These are phyloP conservation scores for Leccinum longicurvipes DNA, from an alignment of 768 basidiomycete genomes.

Conservation along the genomic window DNA sequence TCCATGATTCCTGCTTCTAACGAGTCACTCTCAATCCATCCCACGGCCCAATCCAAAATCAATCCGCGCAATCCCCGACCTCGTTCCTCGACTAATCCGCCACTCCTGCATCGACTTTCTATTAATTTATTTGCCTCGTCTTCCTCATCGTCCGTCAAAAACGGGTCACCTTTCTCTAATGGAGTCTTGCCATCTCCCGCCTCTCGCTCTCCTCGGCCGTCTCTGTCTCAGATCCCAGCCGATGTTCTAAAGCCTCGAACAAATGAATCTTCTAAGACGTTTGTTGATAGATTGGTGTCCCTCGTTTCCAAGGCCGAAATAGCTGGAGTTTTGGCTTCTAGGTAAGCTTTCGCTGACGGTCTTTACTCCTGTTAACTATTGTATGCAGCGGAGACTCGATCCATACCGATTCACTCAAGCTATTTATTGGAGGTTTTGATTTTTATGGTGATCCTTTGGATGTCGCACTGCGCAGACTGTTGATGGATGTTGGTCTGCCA, in stretches of 20 bases:
- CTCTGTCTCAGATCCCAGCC: slow-evolving; percentile 41
- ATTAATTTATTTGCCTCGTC: slow-evolving; percentile 57
- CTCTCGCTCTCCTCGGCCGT: slow-evolving; percentile 43
- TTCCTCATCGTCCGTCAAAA: slow-evolving; percentile 32
- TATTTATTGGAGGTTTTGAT: slow-evolving; percentile 74
- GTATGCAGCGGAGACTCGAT: slow-evolving; percentile 63
- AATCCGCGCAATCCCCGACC: slow-evolving; percentile 39
- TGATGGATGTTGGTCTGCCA: slow-evolving; percentile 91
- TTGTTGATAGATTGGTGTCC: slow-evolving; percentile 60
- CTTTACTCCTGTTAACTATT: slow-evolving; percentile 7
- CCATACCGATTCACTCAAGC: slow-evolving; percentile 61
- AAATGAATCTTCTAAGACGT: slow-evolving; percentile 68
- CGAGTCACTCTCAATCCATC: slow-evolving; percentile 1
- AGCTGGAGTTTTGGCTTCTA: slow-evolving; percentile 75
- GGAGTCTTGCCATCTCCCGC: slow-evolving; percentile 20
- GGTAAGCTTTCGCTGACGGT: slow-evolving; percentile 43
- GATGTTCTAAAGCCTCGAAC: slow-evolving; percentile 52
- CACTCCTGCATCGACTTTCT: slow-evolving; percentile 67
- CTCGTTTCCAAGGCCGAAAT: slow-evolving; percentile 77
- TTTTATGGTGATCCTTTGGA: slow-evolving; percentile 84
- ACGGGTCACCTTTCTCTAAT: slow-evolving; percentile 7
- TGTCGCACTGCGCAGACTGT: slow-evolving; percentile 80
- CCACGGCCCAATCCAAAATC: slow-evolving; percentile 14
- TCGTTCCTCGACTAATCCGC: slow-evolving; percentile 61
- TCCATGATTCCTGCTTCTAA: slow-evolving; percentile 12